phyloP scores from a whole-genome alignment of 2,329 filamentous ascomycete genomes.

The Acrocalymma vagum region DNA sequence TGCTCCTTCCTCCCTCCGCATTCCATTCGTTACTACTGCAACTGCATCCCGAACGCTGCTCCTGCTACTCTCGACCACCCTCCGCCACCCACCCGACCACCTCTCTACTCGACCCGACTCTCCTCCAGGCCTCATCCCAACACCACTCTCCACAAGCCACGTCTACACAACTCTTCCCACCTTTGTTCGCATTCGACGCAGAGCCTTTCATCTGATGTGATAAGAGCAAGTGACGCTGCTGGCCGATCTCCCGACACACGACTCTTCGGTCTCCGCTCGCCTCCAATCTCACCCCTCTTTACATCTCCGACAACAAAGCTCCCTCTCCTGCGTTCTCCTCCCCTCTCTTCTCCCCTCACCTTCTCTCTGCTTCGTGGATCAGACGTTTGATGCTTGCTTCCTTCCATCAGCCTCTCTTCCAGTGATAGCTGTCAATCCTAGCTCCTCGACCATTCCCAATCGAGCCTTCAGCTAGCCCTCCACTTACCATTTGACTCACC shows the following conservation, averaged over 20 bases:
- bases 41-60: constrained; percentile 20
- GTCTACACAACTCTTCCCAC: constrained; percentile 41
- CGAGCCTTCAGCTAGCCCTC: constrained; percentile 35
- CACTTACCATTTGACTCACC: constrained; percentile 47
- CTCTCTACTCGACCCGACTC: constrained; percentile 35
- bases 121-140: constrained; percentile 25
- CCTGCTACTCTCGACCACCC: constrained; percentile 27
- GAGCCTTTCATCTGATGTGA: constrained; percentile 46
- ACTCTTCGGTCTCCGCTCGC: constrained; percentile 30
- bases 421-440: constrained; percentile 36
- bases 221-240: constrained; percentile 31
- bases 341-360: constrained; percentile 16
- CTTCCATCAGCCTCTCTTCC: constrained; percentile 27
- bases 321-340: no score
- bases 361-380: constrained; percentile 26
- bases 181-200: constrained; percentile 33
- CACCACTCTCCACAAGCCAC: constrained; percentile 21
- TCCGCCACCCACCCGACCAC: constrained; percentile 19
- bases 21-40: constrained; percentile 39
- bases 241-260: constrained; percentile 32
- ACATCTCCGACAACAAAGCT: no score
- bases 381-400: constrained; percentile 34
- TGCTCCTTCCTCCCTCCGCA: constrained; percentile 26
- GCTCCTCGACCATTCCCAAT: constrained; percentile 24
- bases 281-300: constrained; percentile 26